phyloP scores from a whole-genome alignment of 148 eudicot species.

The Fagopyrum tataricum region DNA sequence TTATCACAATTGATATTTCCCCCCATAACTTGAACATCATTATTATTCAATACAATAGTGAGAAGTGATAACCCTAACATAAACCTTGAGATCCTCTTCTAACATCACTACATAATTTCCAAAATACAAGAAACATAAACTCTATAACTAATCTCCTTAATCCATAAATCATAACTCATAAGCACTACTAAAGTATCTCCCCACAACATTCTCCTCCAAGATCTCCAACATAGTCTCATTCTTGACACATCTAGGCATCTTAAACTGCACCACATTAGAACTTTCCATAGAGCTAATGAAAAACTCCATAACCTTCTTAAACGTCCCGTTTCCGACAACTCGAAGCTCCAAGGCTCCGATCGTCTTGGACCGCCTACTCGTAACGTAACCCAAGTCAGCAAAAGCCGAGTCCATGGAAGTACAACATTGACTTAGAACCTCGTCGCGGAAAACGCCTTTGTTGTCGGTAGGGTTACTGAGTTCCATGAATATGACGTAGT shows the following conservation, averaged over 20 bases:
- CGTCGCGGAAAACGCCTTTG: neutral
- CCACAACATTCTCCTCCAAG: conserved; percentile 13
- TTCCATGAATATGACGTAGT: conserved; percentile 60
- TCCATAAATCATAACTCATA: neutral
- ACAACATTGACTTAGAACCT: conserved; percentile 38
- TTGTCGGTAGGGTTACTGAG: conserved; percentile 13
- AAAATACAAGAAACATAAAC: neutral
- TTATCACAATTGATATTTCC: too few species aligned
- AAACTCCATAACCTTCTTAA: conserved; percentile 10
- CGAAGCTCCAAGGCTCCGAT: conserved; percentile 17
- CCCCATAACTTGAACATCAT: too few species aligned
- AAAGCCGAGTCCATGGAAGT: conserved; percentile 45
- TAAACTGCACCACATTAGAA: conserved; percentile 12
- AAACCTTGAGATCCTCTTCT: too few species aligned
- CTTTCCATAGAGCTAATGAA: neutral
- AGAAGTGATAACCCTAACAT: too few species aligned
- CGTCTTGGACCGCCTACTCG: neutral
- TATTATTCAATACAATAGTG: too few species aligned
- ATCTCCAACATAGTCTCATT: conserved; percentile 13
- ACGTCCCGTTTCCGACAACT: conserved; percentile 13
- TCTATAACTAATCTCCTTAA: neutral
- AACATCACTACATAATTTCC: too few species aligned
- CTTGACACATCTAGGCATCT: conserved; percentile 16
- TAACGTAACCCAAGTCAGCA: conserved; percentile 46
- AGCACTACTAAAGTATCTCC: conserved; percentile 11